A percentile compares a stretch with the other conserved stretches of the same genome.
phyloP scores from a whole-genome alignment of 2,329 filamentous ascomycete species.

The Trichoderma lentiforme region DNA sequence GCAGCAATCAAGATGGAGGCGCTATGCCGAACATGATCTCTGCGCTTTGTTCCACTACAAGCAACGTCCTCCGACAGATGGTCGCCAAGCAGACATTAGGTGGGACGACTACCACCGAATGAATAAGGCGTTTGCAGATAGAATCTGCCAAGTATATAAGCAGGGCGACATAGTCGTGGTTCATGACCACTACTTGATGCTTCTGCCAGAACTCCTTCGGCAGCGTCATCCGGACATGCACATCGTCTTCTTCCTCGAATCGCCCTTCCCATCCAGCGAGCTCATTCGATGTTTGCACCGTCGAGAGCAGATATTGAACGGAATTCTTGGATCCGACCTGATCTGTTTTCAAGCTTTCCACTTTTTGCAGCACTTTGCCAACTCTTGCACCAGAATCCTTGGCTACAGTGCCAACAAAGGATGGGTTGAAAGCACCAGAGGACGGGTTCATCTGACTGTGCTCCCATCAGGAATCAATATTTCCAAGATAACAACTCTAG shows the following conservation, averaged over 20 bases:
- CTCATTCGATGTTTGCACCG: constrained; percentile 83
- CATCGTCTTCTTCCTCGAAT: constrained; percentile 89
- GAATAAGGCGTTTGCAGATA: constrained; percentile 87
- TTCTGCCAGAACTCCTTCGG: constrained; percentile 82
- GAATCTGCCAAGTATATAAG: constrained; percentile 81
- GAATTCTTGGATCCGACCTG: constrained; percentile 61
- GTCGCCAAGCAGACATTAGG: constrained; percentile 61
- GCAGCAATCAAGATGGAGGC: constrained; percentile 80
- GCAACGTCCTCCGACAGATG: constrained; percentile 83
- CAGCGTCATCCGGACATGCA: constrained; percentile 83
- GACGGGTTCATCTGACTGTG: not conserved
- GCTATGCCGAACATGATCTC: constrained; percentile 84
- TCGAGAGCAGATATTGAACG: constrained; percentile 84
- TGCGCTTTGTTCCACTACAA: constrained; percentile 96
- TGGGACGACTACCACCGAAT: constrained; percentile 93
- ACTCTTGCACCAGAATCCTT: constrained; percentile 84
- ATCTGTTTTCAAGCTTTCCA: not conserved
- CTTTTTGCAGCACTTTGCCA: constrained; percentile 54
- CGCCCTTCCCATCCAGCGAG: constrained; percentile 92
- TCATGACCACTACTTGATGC: constrained; percentile 89
- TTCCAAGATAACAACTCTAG: not conserved
- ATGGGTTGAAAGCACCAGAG: not conserved
- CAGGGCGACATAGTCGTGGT: constrained; percentile 88
- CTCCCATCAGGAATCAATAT: not conserved
- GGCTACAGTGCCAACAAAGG: constrained; percentile 51